These are phyloP conservation scores for Elaeis guineensis DNA, from an alignment of 176 grass and related monocot genomes.

Conservation along the genomic window DNA sequence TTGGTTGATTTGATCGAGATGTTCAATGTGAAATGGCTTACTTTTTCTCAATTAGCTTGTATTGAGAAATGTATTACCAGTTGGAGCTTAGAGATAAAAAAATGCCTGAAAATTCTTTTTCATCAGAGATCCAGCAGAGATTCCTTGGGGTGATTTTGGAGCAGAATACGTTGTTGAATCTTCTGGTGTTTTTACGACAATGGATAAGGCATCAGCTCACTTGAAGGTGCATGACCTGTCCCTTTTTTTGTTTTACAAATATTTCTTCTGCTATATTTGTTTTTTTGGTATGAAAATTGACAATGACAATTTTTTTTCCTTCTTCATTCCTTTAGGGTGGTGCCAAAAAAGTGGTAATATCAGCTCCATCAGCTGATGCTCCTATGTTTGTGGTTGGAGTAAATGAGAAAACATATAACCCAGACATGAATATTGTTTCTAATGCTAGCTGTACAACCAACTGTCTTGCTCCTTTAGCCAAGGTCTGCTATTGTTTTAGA, in stretches of 20 bases:
- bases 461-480: conserved; percentile 98
- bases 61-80: neutral
- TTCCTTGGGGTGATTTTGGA: conserved; percentile 82
- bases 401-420: conserved; percentile 70
- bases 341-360: conserved; percentile 98
- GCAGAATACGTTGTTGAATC: conserved; percentile 92
- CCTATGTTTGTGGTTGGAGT: conserved; percentile 99
- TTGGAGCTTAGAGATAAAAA: neutral
- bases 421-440: conserved; percentile 92
- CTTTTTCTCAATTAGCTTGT: no score
- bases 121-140: conserved; percentile 76
- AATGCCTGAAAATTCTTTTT: conserved; percentile 10
- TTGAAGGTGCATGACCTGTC: conserved; percentile 47
- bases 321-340: conserved; percentile 45
- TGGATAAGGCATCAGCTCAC: conserved; percentile 72
- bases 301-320: neutral
- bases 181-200: conserved; percentile 88
- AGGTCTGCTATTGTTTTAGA: conserved; percentile 30
- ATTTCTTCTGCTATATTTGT: neutral
- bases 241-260: neutral
- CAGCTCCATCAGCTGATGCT: conserved; percentile 89
- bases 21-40: no score
- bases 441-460: conserved; percentile 98
- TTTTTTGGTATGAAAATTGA: neutral
- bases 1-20: no score